These are phyloP conservation scores for Powellomyces hirtus DNA, from an alignment of 192 early-diverging fungal genomes.

Conservation along the genomic window DNA sequence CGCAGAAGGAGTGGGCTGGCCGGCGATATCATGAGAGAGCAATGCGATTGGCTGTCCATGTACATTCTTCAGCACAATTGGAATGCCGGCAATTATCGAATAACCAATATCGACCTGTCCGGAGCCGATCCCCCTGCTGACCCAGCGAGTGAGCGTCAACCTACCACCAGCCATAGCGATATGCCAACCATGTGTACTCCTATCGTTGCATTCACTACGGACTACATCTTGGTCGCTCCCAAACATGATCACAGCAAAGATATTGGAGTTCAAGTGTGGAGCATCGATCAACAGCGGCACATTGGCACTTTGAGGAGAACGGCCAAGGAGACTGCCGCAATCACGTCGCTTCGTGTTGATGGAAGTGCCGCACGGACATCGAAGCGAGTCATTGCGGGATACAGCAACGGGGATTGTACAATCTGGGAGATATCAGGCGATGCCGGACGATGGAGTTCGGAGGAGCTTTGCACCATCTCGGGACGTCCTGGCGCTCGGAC, in stretches of 20 bases:
- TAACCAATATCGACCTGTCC: slow-evolving; percentile 9
- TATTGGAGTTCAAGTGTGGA: not conserved
- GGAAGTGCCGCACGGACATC: not conserved
- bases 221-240: slow-evolving; percentile 22
- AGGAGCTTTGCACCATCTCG: not conserved
- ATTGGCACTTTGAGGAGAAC: no score
- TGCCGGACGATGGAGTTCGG: not conserved
- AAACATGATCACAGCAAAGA: not conserved
- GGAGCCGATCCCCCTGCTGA: not conserved
- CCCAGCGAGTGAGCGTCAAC: no score
- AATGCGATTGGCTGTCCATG: slow-evolving; percentile 39
- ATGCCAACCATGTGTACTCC: slow-evolving; percentile 32
- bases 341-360: no score
- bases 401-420: not conserved
- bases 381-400: not conserved
- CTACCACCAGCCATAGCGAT: no score
- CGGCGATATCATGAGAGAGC: slow-evolving; percentile 6
- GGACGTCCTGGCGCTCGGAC: not conserved
- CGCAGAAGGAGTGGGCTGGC: slow-evolving; percentile 8
- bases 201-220: slow-evolving; percentile 32
- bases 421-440: not conserved
- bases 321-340: no score
- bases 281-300: no score
- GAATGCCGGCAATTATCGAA: slow-evolving; percentile 42
- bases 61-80: slow-evolving; percentile 52